Base-by-base conservation (phyloP, 2,329 filamentous ascomycete species). In the Neonectria coccinea region DNA sequence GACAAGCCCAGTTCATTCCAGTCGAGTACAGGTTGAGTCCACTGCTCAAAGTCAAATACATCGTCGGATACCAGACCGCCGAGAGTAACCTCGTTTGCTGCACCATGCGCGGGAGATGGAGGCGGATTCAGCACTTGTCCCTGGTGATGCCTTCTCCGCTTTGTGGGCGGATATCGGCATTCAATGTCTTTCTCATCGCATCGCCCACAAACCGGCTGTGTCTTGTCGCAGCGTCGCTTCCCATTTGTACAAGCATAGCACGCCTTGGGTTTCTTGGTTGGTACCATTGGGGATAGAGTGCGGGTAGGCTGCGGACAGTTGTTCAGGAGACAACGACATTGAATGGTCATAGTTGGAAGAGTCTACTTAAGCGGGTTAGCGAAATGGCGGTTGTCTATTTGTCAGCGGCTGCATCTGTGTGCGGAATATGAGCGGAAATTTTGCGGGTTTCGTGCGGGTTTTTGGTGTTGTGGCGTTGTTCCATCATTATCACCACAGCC, bases 181-280 rank as follows among this genome's bases (percentile, higher is more conserved):
- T 65, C 63, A 12, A 62, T 33, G 12, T 59, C 63, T 22, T 42
- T 52, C 18, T 65, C 63, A n/a, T 57, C 54, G 18, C 63, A 65
- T 3, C 63, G 63, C 18, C 59, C 54, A 16, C 63, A 65, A 14
- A 25, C n/a, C 25, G 63, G 63, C 16, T 55, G 48, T 4, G 42
- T 42, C 50, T 50, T 62, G 18, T 65, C 59, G 27, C 63, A 65
- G n/a, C 59, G 59, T 14, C 63, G 54, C 33, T 65, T 65, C 16
- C 59, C 63, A 10, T n/a, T 58, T 10, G 63, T 57, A 25, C 63
- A 65, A n/a, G 63, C n/a, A n/a, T 48, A 29, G 29, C 63, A 65
- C 4, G 63, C 63, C 31, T 62, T 61, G 16, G 48, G 6, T n/a
- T 61, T 56, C 8, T 44, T 44, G 12, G 44, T n/a, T 12, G 52